Conservation (phyloP, 1,284 basidiomycete species). For the Cutaneotrichosporon cavernicola region DNA sequence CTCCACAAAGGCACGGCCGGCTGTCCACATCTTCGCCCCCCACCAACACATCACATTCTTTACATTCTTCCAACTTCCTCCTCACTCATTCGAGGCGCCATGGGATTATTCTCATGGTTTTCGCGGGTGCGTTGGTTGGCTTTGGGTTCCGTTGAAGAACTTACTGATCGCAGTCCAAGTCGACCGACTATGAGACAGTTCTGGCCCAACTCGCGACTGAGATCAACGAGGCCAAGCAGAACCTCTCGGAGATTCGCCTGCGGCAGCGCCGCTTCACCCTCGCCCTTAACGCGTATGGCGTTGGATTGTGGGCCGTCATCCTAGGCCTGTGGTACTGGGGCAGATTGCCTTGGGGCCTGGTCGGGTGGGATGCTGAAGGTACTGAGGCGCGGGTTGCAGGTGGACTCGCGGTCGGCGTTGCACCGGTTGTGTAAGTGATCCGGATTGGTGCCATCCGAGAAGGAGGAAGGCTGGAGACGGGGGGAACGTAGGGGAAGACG, state of each 20-base stretch:
- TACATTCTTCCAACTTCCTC: background rate
- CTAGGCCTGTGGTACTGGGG: slow-evolving; percentile 76
- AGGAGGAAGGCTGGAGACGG: background rate
- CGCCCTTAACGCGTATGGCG: slow-evolving; percentile 75
- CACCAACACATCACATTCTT: background rate
- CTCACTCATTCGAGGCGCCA: slow-evolving; percentile 13
- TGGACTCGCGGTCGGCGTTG: slow-evolving; percentile 62
- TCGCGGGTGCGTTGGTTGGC: slow-evolving; percentile 25
- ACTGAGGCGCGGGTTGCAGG: slow-evolving; percentile 58
- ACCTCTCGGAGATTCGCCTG: slow-evolving; percentile 81
- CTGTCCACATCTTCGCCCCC: background rate
- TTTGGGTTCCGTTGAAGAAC: too few species aligned
- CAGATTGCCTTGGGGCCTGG: slow-evolving; percentile 58
- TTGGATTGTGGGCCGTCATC: slow-evolving; percentile 77
- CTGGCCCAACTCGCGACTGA: slow-evolving; percentile 55
- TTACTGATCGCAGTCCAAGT: slow-evolving; percentile 34
- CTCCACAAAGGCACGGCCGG: too few species aligned
- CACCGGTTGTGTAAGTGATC: slow-evolving; percentile 71
- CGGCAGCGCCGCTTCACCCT: slow-evolving; percentile 79
- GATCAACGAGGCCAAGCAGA: slow-evolving; percentile 62
- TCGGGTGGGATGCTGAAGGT: slow-evolving; percentile 36
- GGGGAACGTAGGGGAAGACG: background rate
- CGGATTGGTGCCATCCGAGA: too few species aligned
- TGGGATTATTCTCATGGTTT: slow-evolving; percentile 51
- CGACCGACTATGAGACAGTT: slow-evolving; percentile 58